Base-by-base conservation (phyloP, 23 red algal genomes). In the Gracilariopsis chorda region DNA sequence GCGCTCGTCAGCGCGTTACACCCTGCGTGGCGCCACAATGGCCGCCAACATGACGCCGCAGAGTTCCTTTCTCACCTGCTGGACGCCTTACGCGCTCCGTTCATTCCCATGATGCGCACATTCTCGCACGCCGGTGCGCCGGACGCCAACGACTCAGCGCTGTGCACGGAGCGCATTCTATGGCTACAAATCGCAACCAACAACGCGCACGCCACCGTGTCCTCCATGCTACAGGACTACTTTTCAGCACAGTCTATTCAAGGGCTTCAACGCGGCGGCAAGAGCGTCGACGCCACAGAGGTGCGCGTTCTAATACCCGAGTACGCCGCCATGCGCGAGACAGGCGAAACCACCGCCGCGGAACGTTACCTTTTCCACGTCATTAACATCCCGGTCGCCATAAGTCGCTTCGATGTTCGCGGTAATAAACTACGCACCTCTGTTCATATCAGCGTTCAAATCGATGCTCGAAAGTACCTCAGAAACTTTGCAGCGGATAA, bases 1-100 rank as follows among this genome's bases (percentile, higher is more conserved):
- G 29, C 68, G 45, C 34, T 84, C 17, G 69, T 80, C 40, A 81
- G 46, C 52, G 73, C 67, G 20, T 29, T 84, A 25, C 19, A 74
- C 23, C 16, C 47, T 7, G 30, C 63, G 0, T 78, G 80, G 70
- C 16, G 34, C 20, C 78, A 57, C 49, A 48, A 62, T 37, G 44
- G 68, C 17, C 60, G 51, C 1, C 91, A 94, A 44, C 79, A 94
- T 35, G 91, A 94, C 71, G 80, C 81, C 21, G 82, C 91, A 13
- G 91, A 94, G 73, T 80, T 94, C 19, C 59, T 86, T 0, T 44
- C 71, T 9, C 69, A 40, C 65, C 81, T 94, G 23, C 24, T 94
- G 23, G 91, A 94, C 53, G 70, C 48, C 14, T 52, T 94, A 19
- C 21, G 53, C 3, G 91, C 80, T 19, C 91, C 91, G 5, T 94